Evolutionary conservation across 306 rosid species (phyloP).

Genomic region (Vigna angularis): DNA sequence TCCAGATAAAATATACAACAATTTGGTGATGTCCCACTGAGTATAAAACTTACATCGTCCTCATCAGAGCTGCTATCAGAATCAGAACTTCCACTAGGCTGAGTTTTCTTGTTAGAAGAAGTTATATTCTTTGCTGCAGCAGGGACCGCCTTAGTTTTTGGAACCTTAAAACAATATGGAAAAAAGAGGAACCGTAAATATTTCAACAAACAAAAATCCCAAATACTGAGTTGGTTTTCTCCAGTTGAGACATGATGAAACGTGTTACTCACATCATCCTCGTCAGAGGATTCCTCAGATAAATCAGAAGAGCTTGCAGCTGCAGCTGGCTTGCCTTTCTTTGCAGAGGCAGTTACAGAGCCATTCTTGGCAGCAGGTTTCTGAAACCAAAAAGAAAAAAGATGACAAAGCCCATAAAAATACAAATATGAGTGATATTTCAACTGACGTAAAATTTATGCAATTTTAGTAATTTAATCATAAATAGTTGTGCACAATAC

Average conservation of each 20-base stretch:
- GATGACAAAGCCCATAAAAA: too few species aligned
- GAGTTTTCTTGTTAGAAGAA: constrained; percentile 35
- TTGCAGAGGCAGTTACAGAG: background rate
- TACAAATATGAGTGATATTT: background rate
- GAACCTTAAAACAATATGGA: constrained; percentile 41
- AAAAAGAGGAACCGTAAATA: background rate
- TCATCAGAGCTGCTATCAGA: constrained; percentile 49
- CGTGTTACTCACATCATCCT: constrained; percentile 53
- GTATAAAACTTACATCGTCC: constrained; percentile 32
- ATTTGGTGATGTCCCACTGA: background rate
- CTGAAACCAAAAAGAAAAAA: constrained; percentile 20
- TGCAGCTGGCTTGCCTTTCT: constrained; percentile 42
- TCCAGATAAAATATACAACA: background rate
- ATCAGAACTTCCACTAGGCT: constrained; percentile 16
- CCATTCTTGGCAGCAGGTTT: background rate
- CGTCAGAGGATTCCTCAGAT: constrained; percentile 50
- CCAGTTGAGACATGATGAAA: background rate
- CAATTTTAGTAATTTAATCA: background rate
- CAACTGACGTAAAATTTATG: too few species aligned
- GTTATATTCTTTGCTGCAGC: constrained; percentile 37
- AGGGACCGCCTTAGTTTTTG: constrained; percentile 49
- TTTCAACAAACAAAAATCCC: background rate
- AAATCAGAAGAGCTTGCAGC: constrained; percentile 38
- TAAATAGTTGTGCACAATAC: background rate
- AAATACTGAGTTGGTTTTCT: too few species aligned